Evolutionary conservation across 805 yeast species (phyloP).

Genomic region (Candida loeiensis): DNA sequence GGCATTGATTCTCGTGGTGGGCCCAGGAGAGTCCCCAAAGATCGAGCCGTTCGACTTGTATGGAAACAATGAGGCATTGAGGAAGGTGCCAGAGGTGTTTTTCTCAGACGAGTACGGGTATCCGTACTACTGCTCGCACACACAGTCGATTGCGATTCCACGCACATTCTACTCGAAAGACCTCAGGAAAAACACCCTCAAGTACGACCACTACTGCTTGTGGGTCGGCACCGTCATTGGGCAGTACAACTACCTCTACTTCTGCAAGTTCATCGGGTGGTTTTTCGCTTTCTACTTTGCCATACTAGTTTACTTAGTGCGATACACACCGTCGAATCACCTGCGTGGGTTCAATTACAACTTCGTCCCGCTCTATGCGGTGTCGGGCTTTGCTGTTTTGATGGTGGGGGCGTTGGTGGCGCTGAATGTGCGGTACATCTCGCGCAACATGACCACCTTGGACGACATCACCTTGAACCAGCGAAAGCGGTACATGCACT

Average conservation of each 20-base stretch:
- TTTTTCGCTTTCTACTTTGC: conserved; percentile 34
- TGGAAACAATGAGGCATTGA: conserved; percentile 16
- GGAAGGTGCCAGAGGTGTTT: conserved; percentile 55
- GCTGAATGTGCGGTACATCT: conserved; percentile 45
- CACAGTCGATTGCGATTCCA: conserved; percentile 61
- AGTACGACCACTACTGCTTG: conserved; percentile 80
- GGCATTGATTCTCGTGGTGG: conserved; percentile 42
- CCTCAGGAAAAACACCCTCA: conserved; percentile 55
- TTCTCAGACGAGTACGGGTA: conserved; percentile 69
- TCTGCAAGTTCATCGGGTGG: conserved; percentile 49
- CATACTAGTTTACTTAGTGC: conserved; percentile 20
- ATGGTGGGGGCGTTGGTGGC: conserved; percentile 42
- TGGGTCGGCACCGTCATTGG: conserved; percentile 79
- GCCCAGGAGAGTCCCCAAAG: conserved; percentile 53
- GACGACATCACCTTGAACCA: conserved; percentile 47
- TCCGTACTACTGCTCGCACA: conserved; percentile 71
- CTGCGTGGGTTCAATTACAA: conserved; percentile 40
- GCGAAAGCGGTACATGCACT: conserved; percentile 28
- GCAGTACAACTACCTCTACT: conserved; percentile 55
- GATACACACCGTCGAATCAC: conserved; percentile 22
- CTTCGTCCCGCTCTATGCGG: conserved; percentile 44
- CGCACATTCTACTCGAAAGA: conserved; percentile 69
- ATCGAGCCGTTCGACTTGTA: conserved; percentile 35
- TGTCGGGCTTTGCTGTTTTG: conserved; percentile 43
- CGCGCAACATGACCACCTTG: conserved; percentile 51